phyloP scores from a whole-genome alignment of 73 alveolate genomes.

The Symbiodinium pilosum region DNA sequence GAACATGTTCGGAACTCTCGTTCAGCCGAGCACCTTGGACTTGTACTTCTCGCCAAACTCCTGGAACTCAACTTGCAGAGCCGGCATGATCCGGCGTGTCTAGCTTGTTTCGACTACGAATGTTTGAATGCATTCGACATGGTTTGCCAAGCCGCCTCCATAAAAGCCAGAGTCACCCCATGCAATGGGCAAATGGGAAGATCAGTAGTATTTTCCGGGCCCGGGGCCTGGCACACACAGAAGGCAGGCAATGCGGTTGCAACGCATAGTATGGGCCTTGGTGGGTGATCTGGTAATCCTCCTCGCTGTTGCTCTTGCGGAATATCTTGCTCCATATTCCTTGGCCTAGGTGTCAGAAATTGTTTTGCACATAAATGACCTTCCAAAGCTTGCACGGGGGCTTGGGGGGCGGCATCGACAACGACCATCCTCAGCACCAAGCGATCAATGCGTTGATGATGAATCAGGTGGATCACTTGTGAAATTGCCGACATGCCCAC shows the following conservation, averaged over 20 bases:
- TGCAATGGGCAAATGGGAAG: conserved; percentile 71
- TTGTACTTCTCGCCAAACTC: conserved; percentile 55
- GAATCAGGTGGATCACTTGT: too few species aligned
- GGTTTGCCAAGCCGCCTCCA: conserved; percentile 23
- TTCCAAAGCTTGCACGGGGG: background rate
- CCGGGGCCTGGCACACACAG: background rate
- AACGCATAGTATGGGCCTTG: background rate
- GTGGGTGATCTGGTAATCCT: background rate
- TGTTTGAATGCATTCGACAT: too few species aligned
- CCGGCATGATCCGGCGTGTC: background rate
- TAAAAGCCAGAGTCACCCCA: conserved; percentile 41
- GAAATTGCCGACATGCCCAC: too few species aligned
- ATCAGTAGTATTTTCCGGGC: background rate
- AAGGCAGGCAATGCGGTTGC: background rate
- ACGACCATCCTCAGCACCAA: background rate
- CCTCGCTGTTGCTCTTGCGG: background rate
- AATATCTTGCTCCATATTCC: background rate
- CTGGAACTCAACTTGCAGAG: background rate
- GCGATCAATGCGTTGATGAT: too few species aligned
- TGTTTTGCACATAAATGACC: background rate
- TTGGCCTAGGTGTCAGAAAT: background rate
- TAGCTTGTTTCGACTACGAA: too few species aligned
- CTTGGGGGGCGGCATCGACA: background rate
- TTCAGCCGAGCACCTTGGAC: background rate
- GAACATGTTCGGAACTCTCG: background rate